Conservation (phyloP, 768 basidiomycete genomes). For the Suillus paluster region DNA sequence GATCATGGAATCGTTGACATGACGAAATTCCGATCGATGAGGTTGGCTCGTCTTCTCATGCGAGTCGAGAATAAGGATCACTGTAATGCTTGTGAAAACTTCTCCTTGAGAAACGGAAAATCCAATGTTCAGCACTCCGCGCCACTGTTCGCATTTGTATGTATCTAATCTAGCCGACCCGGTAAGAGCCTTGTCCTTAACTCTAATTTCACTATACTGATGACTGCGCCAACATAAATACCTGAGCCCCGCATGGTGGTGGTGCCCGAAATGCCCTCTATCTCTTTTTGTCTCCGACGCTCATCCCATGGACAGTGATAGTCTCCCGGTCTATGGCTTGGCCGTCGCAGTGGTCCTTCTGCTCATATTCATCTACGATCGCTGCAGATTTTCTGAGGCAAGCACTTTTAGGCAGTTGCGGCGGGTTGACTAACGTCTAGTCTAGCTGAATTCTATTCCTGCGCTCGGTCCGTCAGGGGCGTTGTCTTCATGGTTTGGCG, state of each 20-base stretch:
- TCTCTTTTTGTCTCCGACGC: conserved; percentile 24
- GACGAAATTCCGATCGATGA: conserved; percentile 16
- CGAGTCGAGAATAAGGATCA: conserved; percentile 12
- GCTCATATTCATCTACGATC: conserved; percentile 18
- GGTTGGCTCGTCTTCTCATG: conserved; percentile 14
- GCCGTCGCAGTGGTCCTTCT: conserved; percentile 17
- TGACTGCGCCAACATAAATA: conserved; percentile 37
- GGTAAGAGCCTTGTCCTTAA: conserved; percentile 25
- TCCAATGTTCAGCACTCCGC: conserved; percentile 17
- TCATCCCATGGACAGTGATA: conserved; percentile 30
- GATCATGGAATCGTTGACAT: conserved; percentile 23
- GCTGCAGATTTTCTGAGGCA: conserved; percentile 30
- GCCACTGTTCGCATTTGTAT: conserved; percentile 25
- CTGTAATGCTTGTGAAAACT: conserved; percentile 9
- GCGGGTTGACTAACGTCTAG: neutral
- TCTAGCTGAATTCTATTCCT: conserved; percentile 38
- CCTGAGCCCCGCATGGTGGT: conserved; percentile 22
- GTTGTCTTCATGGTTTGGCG: conserved; percentile 38
- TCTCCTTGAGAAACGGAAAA: conserved; percentile 13
- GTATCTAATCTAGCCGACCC: conserved; percentile 32
- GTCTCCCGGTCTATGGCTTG: conserved; percentile 24
- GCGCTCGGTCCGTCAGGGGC: conserved; percentile 39
- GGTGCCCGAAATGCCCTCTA: conserved; percentile 32
- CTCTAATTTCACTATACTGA: conserved; percentile 31
- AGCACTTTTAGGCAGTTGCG: conserved; percentile 5